These are phyloP conservation scores for Aspergillus vadensis DNA, from an alignment of 2,329 filamentous ascomycete species.

Conservation along the genomic window DNA sequence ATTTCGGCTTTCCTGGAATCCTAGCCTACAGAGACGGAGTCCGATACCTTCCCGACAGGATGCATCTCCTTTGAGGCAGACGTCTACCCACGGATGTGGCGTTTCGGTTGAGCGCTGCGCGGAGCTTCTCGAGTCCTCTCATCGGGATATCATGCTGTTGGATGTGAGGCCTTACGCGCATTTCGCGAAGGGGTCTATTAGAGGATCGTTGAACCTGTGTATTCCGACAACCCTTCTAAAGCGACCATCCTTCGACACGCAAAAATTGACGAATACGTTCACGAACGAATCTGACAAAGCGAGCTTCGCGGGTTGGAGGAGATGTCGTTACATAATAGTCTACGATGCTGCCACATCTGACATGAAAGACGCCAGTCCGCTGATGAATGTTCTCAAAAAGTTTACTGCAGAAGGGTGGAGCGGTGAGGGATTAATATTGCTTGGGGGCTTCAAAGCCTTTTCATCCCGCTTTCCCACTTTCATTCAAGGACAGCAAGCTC, in stretches of 20 bases:
- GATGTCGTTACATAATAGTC: conserved; percentile 75
- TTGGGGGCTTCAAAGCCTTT: conserved; percentile 80
- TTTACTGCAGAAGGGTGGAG: conserved; percentile 82
- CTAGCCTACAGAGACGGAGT: conserved; percentile 9
- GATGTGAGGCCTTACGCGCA: conserved; percentile 87
- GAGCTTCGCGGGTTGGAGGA: conserved; percentile 75
- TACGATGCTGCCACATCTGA: conserved; percentile 80
- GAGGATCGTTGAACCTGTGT: conserved; percentile 84
- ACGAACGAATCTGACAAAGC: conserved; percentile 68
- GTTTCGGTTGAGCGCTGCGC: conserved; percentile 58
- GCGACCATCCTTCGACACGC: conserved; percentile 82
- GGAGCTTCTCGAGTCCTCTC: conserved; percentile 56
- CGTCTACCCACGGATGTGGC: conserved; percentile 46
- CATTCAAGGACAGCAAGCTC: conserved; percentile 27
- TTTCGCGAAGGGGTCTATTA: conserved; percentile 72
- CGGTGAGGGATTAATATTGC: conserved; percentile 72
- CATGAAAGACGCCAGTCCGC: conserved; percentile 75
- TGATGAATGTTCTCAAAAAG: conserved; percentile 89
- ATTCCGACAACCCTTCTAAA: conserved; percentile 94
- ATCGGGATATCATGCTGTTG: conserved; percentile 67
- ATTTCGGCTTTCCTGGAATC: conserved; percentile 23
- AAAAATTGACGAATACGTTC: conserved; percentile 86
- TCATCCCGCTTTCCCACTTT: conserved; percentile 63
- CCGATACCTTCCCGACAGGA: neutral
- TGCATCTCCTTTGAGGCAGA: neutral